A percentile compares a stretch with the other conserved stretches of the same genome.
phyloP scores from a whole-genome alignment of 352 stramenopile genomes.

The Phytophthora lateralis region DNA sequence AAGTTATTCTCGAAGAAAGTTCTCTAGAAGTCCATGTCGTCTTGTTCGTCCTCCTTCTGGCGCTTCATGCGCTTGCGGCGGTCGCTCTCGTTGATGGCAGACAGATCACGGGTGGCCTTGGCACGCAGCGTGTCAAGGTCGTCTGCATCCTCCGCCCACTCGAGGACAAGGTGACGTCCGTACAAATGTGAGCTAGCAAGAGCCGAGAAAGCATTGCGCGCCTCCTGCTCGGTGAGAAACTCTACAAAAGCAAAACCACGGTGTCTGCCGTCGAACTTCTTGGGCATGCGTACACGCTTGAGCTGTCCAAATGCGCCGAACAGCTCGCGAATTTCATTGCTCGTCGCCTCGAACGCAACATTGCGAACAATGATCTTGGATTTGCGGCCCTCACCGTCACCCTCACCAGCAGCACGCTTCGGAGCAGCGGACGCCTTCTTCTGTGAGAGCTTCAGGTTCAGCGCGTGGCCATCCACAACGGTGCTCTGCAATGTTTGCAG shows the following conservation, averaged over 20 bases:
- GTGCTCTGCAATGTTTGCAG: conserved; percentile 77
- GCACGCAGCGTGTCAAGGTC: conserved; percentile 85
- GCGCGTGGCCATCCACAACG: conserved; percentile 94
- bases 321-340: conserved; percentile 96
- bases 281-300: conserved; percentile 97
- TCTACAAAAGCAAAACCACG: conserved; percentile 99
- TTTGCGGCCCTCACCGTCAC: conserved; percentile 40
- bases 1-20: conserved; percentile 1
- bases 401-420: conserved; percentile 48
- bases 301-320: conserved; percentile 98
- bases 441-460: conserved; percentile 95
- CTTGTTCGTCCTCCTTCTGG: conserved; percentile 48
- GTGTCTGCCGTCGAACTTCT: conserved; percentile 98
- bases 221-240: conserved; percentile 97
- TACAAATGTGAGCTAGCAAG: conserved; percentile 98
- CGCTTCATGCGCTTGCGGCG: conserved; percentile 70
- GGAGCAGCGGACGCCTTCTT: conserved; percentile 68
- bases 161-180: conserved; percentile 97
- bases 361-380: conserved; percentile 99
- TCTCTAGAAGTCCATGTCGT: conserved; percentile 51
- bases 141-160: conserved; percentile 94
- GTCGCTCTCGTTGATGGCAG: conserved; percentile 69
- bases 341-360: conserved; percentile 98
- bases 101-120: conserved; percentile 80
- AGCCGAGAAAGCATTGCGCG: conserved; percentile 90